Conservation (phyloP, 2,329 filamentous ascomycete genomes). For the Cladobotryum protrusum region DNA sequence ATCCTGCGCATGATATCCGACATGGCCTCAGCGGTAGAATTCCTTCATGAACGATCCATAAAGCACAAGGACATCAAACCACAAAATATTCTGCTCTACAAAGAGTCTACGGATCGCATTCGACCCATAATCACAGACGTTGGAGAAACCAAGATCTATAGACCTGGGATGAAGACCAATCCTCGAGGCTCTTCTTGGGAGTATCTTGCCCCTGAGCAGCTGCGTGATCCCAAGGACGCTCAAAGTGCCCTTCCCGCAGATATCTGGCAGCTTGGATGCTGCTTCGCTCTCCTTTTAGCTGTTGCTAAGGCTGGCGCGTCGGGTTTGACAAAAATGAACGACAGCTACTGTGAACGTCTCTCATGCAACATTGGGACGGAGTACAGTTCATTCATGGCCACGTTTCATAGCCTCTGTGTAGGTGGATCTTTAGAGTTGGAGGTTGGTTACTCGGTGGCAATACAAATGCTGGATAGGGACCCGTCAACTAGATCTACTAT, state of each 20-base stretch:
- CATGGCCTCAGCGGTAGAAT: not conserved
- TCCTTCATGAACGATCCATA: not conserved
- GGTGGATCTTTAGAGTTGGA: not conserved
- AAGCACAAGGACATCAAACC: constrained; percentile 8
- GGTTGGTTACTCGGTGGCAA: not conserved
- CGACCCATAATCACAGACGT: constrained; percentile 1
- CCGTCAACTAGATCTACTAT: not conserved
- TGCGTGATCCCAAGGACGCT: not conserved
- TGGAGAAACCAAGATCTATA: constrained; percentile 3
- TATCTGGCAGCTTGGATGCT: constrained; percentile 6
- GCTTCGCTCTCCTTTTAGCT: constrained; percentile 1
- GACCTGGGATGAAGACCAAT: not conserved
- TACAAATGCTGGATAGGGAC: not conserved
- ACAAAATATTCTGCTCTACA: constrained; percentile 1
- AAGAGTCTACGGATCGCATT: not conserved
- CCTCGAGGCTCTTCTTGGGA: not conserved
- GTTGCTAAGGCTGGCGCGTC: not conserved
- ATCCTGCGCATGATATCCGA: constrained; percentile 1
- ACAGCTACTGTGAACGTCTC: not conserved
- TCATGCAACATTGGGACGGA: not conserved
- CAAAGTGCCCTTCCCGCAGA: constrained; percentile 1
- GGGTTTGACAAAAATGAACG: not conserved
- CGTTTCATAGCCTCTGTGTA: not conserved
- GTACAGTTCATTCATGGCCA: not conserved
- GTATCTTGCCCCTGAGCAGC: constrained; percentile 3